Percentiles rank a stretch among this genome's conserved stretches.
These are phyloP conservation scores for Microascus cirrosus DNA, from an alignment of 2,329 filamentous ascomycete genomes.

Conservation along the genomic window DNA sequence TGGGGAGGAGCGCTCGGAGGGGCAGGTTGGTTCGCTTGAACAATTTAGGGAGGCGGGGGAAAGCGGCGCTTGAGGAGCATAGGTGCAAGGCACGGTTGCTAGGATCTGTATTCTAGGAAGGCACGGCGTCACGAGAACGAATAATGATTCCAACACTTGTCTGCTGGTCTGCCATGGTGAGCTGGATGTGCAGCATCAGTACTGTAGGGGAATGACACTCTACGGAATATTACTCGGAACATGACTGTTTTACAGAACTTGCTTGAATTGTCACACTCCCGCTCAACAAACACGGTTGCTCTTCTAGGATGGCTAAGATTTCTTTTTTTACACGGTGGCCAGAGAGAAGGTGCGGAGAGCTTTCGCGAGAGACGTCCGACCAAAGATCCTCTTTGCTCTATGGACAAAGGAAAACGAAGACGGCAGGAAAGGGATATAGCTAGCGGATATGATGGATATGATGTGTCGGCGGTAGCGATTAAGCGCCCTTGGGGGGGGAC, in stretches of 20 bases:
- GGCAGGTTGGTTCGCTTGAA: constrained; percentile 21
- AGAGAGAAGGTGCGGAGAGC: neutral
- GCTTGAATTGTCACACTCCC: neutral
- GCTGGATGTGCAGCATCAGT: too few species aligned
- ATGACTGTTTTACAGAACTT: neutral
- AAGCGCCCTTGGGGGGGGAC: constrained; percentile 44
- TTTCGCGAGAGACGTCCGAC: neutral
- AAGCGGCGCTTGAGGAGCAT: constrained; percentile 27
- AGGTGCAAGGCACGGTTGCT: neutral
- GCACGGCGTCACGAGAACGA: neutral
- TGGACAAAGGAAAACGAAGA: constrained; percentile 23
- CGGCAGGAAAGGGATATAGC: constrained; percentile 1
- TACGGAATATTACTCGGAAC: neutral
- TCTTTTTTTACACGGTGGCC: constrained; percentile 5
- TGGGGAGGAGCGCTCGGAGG: constrained; percentile 5
- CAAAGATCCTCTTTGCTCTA: constrained; percentile 15
- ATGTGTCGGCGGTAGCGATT: constrained; percentile 13
- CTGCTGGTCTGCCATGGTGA: too few species aligned
- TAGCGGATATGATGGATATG: neutral
- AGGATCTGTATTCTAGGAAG: neutral
- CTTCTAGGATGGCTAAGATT: neutral
- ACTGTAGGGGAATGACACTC: neutral
- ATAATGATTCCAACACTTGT: neutral
- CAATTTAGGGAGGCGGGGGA: constrained; percentile 33
- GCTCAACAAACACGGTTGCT: constrained; percentile 2